phyloP scores from a whole-genome alignment of 2,329 filamentous ascomycete genomes.

The Lachnellula arida region DNA sequence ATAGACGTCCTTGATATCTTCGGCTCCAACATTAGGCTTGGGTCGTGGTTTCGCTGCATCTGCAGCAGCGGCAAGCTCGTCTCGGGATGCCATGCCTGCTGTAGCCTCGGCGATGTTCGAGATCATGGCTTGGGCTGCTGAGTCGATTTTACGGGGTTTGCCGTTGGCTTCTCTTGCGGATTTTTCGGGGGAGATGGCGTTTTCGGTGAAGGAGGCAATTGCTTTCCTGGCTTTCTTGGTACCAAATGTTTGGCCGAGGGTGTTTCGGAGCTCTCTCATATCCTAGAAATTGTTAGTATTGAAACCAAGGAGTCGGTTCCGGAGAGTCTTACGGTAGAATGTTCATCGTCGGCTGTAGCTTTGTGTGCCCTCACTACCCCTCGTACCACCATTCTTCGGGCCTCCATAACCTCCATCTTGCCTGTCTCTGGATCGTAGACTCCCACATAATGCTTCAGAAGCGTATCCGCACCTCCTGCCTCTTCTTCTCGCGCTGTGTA shows the following conservation, averaged over 20 bases:
- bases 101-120: conserved; percentile 58
- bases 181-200: conserved; percentile 52
- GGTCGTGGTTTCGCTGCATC: conserved; percentile 71
- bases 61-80: conserved; percentile 59
- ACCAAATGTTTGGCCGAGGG: conserved; percentile 74
- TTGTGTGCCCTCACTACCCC: conserved; percentile 53
- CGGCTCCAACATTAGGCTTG: conserved; percentile 61
- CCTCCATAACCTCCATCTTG: conserved; percentile 55
- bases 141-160: conserved; percentile 47
- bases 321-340: conserved; percentile 28
- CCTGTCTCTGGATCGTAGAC: conserved; percentile 58
- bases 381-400: conserved; percentile 59
- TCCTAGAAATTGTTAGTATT: conserved; percentile 38
- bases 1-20: conserved; percentile 69
- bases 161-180: conserved; percentile 35
- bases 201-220: conserved; percentile 62
- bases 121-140: conserved; percentile 56
- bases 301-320: conserved; percentile 23
- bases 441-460: conserved; percentile 60
- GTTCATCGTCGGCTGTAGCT: conserved; percentile 43
- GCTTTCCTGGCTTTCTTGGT: conserved; percentile 83
- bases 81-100: conserved; percentile 60
- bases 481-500: conserved; percentile 55
- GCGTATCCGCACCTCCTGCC: conserved; percentile 35
- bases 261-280: conserved; percentile 57